Evolutionary conservation across 768 basidiomycete genomes (phyloP).

Genomic region (Jaapia argillacea): DNA sequence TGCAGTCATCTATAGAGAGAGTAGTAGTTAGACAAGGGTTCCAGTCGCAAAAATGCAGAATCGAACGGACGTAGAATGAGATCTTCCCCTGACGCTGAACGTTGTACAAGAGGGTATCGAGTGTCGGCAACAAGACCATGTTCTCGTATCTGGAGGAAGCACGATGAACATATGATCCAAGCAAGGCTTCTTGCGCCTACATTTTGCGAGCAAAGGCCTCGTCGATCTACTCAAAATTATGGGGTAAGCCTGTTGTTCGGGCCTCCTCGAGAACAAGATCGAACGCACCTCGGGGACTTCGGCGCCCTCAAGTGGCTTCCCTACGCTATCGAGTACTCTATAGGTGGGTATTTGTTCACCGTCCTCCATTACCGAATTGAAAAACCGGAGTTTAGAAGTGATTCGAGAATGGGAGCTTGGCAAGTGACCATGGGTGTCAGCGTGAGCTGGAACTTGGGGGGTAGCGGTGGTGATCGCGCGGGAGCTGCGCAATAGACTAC

Average conservation of each 20-base stretch:
- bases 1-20: constrained; percentile 62
- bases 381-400: constrained; percentile 61
- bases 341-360: constrained; percentile 73
- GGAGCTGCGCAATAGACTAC: constrained; percentile 2
- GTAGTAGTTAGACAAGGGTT: too few species aligned
- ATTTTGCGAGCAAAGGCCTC: constrained; percentile 55
- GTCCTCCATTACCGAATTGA: constrained; percentile 63
- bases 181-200: constrained; percentile 19
- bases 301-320: constrained; percentile 63
- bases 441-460: constrained; percentile 8
- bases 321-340: constrained; percentile 75
- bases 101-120: constrained; percentile 86
- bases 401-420: constrained; percentile 48
- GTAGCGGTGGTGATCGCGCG: constrained; percentile 11
- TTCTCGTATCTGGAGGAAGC: constrained; percentile 47
- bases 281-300: constrained; percentile 58
- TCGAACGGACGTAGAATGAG: constrained; percentile 67
- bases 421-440: constrained; percentile 22
- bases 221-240: constrained; percentile 40
- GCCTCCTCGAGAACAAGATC: not conserved
- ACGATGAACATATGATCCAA: not conserved
- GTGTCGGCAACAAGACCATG: constrained; percentile 70
- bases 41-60: constrained; percentile 3
- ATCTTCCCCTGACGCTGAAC: constrained; percentile 92
- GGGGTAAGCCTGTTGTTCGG: constrained; percentile 5